phyloP scores from a whole-genome alignment of 2,329 filamentous ascomycete genomes.

The Aspergillus hortae region DNA sequence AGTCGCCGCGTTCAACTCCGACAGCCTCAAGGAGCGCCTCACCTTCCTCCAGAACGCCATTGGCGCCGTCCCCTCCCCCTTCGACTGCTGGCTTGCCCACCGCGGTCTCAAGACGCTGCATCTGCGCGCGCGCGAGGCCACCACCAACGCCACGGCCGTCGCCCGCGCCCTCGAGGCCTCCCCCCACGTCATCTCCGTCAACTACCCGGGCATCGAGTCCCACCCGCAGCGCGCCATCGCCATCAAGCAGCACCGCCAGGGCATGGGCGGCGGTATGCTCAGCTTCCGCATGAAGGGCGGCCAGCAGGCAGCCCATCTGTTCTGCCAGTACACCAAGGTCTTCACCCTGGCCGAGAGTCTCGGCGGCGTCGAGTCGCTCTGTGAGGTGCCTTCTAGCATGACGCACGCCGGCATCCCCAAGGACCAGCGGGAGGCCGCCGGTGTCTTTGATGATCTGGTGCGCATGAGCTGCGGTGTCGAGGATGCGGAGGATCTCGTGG shows the following conservation, averaged over 20 bases:
- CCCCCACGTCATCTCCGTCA: slow-evolving; percentile 79
- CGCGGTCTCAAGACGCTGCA: slow-evolving; percentile 95
- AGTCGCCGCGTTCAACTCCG: slow-evolving; percentile 88
- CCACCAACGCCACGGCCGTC: slow-evolving; percentile 73
- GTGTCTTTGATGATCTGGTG: slow-evolving; percentile 92
- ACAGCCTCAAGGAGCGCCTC: slow-evolving; percentile 71
- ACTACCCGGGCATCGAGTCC: slow-evolving; percentile 88
- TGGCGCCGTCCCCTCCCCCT: slow-evolving; percentile 87
- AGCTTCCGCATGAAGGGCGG: slow-evolving; percentile 92
- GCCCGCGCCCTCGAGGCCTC: slow-evolving; percentile 74
- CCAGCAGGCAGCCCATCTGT: slow-evolving; percentile 77
- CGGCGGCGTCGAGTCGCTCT: slow-evolving; percentile 86
- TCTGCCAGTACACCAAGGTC: slow-evolving; percentile 84
- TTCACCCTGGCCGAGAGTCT: slow-evolving; percentile 92
- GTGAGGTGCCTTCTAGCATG: slow-evolving; percentile 93
- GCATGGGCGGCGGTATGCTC: slow-evolving; percentile 95
- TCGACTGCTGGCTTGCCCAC: slow-evolving; percentile 98
- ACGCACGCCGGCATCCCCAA: slow-evolving; percentile 93
- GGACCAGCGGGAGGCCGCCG: slow-evolving; percentile 85
- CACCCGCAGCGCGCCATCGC: slow-evolving; percentile 85
- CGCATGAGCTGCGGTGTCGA: slow-evolving; percentile 92
- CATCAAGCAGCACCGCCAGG: slow-evolving; percentile 85
- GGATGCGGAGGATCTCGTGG: slow-evolving; percentile 77
- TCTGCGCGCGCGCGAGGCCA: slow-evolving; percentile 82
- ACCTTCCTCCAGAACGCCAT: slow-evolving; percentile 96